phyloP scores from a whole-genome alignment of 306 rosid species.

The Prunus armeniaca region DNA sequence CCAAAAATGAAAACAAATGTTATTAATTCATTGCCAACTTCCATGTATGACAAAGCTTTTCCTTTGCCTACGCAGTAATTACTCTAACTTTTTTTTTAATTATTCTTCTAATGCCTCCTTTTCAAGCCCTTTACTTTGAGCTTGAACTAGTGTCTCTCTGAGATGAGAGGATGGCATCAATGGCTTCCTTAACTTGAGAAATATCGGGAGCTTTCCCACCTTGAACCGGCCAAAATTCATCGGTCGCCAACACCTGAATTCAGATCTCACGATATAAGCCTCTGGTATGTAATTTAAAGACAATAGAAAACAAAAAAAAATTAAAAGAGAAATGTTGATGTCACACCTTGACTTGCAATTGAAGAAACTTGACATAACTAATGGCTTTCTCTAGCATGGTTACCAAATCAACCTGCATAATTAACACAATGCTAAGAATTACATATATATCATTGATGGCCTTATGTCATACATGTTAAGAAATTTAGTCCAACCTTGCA shows the following conservation, averaged over 20 bases:
- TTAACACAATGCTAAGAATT: background rate
- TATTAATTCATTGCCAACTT: background rate
- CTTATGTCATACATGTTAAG: background rate
- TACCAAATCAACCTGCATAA: constrained; percentile 76
- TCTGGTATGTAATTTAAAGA: background rate
- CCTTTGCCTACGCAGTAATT: background rate
- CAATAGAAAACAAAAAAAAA: background rate
- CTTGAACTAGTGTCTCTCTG: constrained; percentile 56
- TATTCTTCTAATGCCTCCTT: background rate
- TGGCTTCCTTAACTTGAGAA: constrained; percentile 89
- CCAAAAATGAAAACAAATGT: background rate
- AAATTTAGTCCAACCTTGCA: constrained; percentile 54
- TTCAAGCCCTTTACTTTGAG: constrained; percentile 31
- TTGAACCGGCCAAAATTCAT: constrained; percentile 87
- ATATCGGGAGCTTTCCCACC: constrained; percentile 86
- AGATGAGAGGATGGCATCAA: constrained; percentile 72
- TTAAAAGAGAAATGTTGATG: background rate
- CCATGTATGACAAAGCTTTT: background rate
- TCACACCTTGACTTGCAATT: constrained; percentile 85
- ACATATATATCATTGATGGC: too few relatives aligned
- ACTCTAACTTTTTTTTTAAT: background rate
- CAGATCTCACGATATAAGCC: background rate
- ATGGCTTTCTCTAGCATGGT: constrained; percentile 95
- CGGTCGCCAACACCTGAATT: constrained; percentile 74
- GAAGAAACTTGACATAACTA: constrained; percentile 91